Evolutionary conservation across 2,329 filamentous ascomycete genomes (phyloP), one percentile per base, ranked within the genome.

Genomic region (Ciborinia camelliae): DNA sequence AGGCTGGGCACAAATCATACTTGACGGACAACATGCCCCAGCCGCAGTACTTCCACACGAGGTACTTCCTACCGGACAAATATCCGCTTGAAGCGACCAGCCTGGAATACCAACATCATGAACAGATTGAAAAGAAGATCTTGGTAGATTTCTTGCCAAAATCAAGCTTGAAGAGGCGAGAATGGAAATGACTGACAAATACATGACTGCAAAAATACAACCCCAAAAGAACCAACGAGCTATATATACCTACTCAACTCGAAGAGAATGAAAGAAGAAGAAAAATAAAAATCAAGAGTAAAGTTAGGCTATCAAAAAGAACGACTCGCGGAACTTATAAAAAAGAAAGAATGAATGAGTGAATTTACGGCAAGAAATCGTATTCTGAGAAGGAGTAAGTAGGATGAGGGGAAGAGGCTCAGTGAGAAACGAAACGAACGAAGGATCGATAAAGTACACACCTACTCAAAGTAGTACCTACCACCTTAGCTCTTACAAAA

Each of bases 1-100:
- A 58, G 54, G 54, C 14, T 61, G n/a, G 18, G 58, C 61, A 28
- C 66, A 67, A 37, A 55, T 26, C 28, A 67, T 62, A 39, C 32
- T 51, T 6, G 63, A 63, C 23, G 66, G 66, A 43, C 66, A 67
- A 45, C 60, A 67, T 41, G 66, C 59, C 7, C 66, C 66, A 15
- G 51, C 41, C 18, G 32, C 43, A 39, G 45, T 54, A 39, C 5
- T 35, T 7, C 65, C 65, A 32, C 65, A 67, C 7, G 65, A 62
- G 32, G 37, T 50, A 26, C 32, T 48, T 23, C 39, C 54, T 30
- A 45, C 18, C 7, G 62, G 62, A 43, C 61, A 62, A 23, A 28
- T 65, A 23, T 26, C 35, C 2, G 65, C 28, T 35, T 66, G 65
- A 26, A 66, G 32, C 47, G 65, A 64, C 65, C 65, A 66, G 12